These are phyloP conservation scores for Phytopythium aichiense DNA, from an alignment of 352 stramenopile genomes.

Conservation along the genomic window DNA sequence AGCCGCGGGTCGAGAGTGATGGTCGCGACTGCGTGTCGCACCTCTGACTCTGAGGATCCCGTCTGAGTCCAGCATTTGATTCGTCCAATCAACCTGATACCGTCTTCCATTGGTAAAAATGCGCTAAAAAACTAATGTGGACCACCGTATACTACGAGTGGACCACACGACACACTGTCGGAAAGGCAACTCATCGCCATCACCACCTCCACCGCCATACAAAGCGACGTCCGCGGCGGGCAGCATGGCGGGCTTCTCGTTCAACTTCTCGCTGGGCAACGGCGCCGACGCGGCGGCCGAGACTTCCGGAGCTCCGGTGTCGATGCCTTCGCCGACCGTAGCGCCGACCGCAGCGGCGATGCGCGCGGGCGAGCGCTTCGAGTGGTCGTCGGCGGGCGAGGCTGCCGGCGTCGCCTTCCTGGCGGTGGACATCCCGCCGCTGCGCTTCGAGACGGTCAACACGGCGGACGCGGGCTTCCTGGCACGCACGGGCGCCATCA, in stretches of 20 bases:
- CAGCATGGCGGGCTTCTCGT: conserved; percentile 41
- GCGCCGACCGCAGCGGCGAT: conserved; percentile 8
- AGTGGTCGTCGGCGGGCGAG: conserved; percentile 13
- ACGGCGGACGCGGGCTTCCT: conserved; percentile 48
- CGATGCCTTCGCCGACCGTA: too few relatives aligned
- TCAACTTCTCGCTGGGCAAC: conserved; percentile 58
- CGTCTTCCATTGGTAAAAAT: conserved; percentile 6
- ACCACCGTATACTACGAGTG: neutral
- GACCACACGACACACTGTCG: neutral
- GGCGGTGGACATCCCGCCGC: conserved; percentile 23
- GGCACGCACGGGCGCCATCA: conserved; percentile 51
- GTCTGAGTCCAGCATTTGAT: conserved; percentile 1
- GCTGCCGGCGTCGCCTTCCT: conserved; percentile 17
- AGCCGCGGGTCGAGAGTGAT: neutral
- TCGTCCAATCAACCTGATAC: conserved; percentile 5
- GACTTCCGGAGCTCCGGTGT: too few relatives aligned
- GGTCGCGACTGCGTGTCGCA: neutral
- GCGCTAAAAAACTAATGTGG: neutral
- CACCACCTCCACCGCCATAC: too few relatives aligned
- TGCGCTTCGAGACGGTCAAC: conserved; percentile 63
- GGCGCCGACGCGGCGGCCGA: neutral
- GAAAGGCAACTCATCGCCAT: neutral
- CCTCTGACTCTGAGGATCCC: neutral
- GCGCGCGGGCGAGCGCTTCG: conserved; percentile 51
- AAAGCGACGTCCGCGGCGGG: neutral